These are phyloP conservation scores for Calonectria henricotiae DNA, from an alignment of 2,329 filamentous ascomycete genomes.

Conservation along the genomic window DNA sequence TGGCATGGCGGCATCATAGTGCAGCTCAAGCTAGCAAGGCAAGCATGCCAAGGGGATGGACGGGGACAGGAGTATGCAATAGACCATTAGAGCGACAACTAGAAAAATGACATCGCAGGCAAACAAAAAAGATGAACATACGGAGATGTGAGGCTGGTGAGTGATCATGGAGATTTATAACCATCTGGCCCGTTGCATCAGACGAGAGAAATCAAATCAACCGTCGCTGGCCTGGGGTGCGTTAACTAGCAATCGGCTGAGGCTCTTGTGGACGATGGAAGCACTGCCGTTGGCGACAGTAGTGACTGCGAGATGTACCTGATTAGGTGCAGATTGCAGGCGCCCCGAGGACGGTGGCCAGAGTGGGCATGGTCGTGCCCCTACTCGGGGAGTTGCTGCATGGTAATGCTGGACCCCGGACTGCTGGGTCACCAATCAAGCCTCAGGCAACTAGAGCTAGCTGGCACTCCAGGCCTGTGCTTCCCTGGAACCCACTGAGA, in stretches of 20 bases:
- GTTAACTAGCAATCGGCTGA: conserved; percentile 24
- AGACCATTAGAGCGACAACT: conserved; percentile 2
- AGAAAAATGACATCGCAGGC: not conserved
- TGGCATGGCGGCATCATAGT: conserved; percentile 27
- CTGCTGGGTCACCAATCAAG: conserved; percentile 28
- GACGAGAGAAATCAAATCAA: conserved; percentile 20
- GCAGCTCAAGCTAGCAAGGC: conserved; percentile 24
- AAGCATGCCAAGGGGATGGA: conserved; percentile 20
- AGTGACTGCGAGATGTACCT: conserved; percentile 26
- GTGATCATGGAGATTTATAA: conserved; percentile 5
- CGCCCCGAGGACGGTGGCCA: conserved; percentile 18
- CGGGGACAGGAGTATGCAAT: not conserved
- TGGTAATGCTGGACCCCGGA: conserved; percentile 3
- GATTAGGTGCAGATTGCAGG: conserved; percentile 30
- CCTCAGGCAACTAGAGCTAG: conserved; percentile 15
- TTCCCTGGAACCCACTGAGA: conserved; percentile 20
- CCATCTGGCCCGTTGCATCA: conserved; percentile 5
- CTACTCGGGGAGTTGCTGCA: conserved; percentile 14
- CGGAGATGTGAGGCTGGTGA: not conserved
- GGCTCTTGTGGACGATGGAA: conserved; percentile 29
- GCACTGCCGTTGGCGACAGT: conserved; percentile 7
- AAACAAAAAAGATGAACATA: not conserved
- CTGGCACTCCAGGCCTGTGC: not conserved
- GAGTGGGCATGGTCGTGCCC: conserved; percentile 7
- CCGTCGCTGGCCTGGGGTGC: conserved; percentile 11